Evolutionary conservation across 306 rosid genomes (phyloP), one percentile per base, ranked within the genome.

Genomic region (Acacia crassicarpa): DNA sequence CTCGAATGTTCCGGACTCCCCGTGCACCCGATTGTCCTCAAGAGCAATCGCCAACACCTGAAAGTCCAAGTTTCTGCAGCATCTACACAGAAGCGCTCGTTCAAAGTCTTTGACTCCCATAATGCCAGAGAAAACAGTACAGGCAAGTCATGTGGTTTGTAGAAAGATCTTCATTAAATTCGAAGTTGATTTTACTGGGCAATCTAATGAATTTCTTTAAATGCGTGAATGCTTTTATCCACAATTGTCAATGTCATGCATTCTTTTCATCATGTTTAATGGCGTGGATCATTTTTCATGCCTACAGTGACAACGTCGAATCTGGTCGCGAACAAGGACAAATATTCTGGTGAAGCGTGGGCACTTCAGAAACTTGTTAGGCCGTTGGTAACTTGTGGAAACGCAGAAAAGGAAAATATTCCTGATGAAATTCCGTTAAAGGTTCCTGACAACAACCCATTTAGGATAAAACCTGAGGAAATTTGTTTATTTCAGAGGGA

Each of bases 371-470:
- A 90, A 74, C 90, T 95, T 67, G 75, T 89, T 69, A 77, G 49
- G 82, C 92, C 97, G 61, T 77, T 82, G 45, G 77, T 45, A 71
- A 82, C 73, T 56, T 80, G 63, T 54, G 86, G 27, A 85, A 78
- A 73, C 13, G 40, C 44, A 13, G 89, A 77, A 74, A 77, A 65
- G 20, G 70, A 80, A 25, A 9, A 30, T 32, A 51, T n/a, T 65
- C 45, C 74, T 23, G 74, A 67, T 43, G 46, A 67, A 77, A 58
- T 76, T 67, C 79, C 81, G 14, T 68, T 87, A 45, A 91, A 83
- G 92, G 85, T 86, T 87, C 94, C 93, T 19, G 81, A 82, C 83
- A 91, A 91, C 91, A 95, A 95, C 48, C 99, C 99, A 61, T 95
- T 95, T 84, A 90, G 78, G 91, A 88, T 88, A 79, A 88, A 82